Base-by-base conservation (phyloP, 306 rosid species). In the Potentilla sterilis region DNA sequence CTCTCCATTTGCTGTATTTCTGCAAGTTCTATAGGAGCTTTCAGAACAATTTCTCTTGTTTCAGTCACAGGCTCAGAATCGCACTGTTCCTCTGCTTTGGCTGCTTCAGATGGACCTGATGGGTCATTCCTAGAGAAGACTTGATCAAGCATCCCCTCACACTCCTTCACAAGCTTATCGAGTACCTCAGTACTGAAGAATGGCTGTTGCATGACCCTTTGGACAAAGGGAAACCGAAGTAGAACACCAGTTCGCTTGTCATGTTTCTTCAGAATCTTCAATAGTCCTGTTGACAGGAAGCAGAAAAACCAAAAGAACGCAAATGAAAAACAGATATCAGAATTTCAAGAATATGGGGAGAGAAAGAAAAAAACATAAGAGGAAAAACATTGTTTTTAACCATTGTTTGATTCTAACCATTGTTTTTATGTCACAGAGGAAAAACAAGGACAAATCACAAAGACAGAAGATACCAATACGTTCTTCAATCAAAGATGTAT, bases 261-360 rank as follows among this genome's bases (percentile, higher is more conserved):
- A 57, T 94, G 91, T 79, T 94, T 94, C 88, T 94, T 94, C 70
- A 92, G 85, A 84, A 94, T 94, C 88, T 91, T 94, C 81, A 88
- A 91, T 72, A 94, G 80, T 74, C 91, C 91, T 87, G 78, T 72
- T 16, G 34, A 67, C 34, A 22, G n/a, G 34, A 70, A 24, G 16
- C 63, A 37, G 71, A 32, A 10, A 14, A 78, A 78, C 43, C 52
- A 28, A 16, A 51, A 44, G 24, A 18, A 42, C 43, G 52, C 13
- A 49, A 16, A 14, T 34, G 24, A 52, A 14, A 55, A 46, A 22
- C 21, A 35, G 28, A 21, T 18, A 6, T 79, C 55, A 9, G 42
- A 15, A 15, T 78, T 32, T 21, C 0, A 77, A 16, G 4, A 21
- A 40, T 28, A 61, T 21, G 57, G 43, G 28, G 43, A 32, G 9